phyloP scores from a whole-genome alignment of 371 early-diverging fungal genomes.

The Smittium mucronatum region DNA sequence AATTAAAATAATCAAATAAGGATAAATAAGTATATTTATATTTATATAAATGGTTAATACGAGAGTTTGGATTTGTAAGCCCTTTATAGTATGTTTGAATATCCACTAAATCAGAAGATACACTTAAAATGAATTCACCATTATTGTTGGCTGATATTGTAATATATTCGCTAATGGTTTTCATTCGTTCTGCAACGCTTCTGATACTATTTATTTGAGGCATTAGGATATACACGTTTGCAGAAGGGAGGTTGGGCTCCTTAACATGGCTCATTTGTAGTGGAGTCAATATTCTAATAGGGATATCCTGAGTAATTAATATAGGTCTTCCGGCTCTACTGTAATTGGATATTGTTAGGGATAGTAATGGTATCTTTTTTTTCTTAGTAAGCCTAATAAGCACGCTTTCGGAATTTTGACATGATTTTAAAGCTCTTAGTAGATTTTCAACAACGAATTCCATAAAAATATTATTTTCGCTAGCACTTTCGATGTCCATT shows the following conservation, averaged over 20 bases:
- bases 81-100: constrained; percentile 39
- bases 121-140: constrained; percentile 36
- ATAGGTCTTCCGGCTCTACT: constrained; percentile 26
- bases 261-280: constrained; percentile 28
- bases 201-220: constrained; percentile 36
- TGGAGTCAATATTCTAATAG: constrained; percentile 28
- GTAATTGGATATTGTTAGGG: constrained; percentile 9
- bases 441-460: constrained; percentile 28
- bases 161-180: constrained; percentile 30
- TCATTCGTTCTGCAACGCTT: constrained; percentile 40
- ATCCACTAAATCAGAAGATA: constrained; percentile 35
- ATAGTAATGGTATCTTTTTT: not conserved
- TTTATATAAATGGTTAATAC: no score
- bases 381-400: constrained; percentile 7
- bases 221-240: constrained; percentile 38
- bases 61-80: constrained; percentile 34
- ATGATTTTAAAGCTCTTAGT: constrained; percentile 25
- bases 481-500: constrained; percentile 26
- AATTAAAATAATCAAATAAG: no score
- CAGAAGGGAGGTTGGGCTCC: constrained; percentile 30
- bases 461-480: constrained; percentile 25
- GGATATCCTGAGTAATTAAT: constrained; percentile 38
- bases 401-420: constrained; percentile 16
- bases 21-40: no score
- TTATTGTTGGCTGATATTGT: constrained; percentile 38